These are phyloP conservation scores for Colletotrichum theobromicola DNA, from an alignment of 2,329 filamentous ascomycete species.

Conservation along the genomic window DNA sequence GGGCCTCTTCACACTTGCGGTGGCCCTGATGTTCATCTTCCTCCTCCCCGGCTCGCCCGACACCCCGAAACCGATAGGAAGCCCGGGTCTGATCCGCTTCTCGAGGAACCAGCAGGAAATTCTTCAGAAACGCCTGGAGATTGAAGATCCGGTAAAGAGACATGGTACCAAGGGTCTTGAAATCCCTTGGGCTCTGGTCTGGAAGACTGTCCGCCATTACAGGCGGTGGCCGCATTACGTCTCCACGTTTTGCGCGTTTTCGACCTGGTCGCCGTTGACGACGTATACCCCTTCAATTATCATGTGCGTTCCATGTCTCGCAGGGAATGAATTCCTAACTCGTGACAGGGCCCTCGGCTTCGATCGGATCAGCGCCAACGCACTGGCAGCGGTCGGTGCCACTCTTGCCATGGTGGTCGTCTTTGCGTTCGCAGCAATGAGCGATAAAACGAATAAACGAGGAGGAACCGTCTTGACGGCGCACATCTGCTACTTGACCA, in stretches of 20 bases:
- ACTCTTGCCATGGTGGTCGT: conserved; percentile 51
- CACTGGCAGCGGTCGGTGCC: conserved; percentile 47
- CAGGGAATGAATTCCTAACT: background rate
- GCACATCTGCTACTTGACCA: conserved; percentile 49
- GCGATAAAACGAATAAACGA: conserved; percentile 48
- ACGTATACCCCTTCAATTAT: conserved; percentile 56
- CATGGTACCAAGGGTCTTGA: conserved; percentile 36
- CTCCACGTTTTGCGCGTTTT: conserved; percentile 55
- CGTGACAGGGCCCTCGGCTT: conserved; percentile 46
- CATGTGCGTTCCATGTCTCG: conserved; percentile 29
- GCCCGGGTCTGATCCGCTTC: conserved; percentile 42
- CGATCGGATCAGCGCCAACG: conserved; percentile 49
- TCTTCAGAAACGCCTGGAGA: conserved; percentile 38
- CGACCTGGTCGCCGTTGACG: conserved; percentile 56
- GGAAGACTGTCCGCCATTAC: conserved; percentile 48
- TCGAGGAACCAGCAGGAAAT: conserved; percentile 34
- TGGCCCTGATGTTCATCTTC: conserved; percentile 42
- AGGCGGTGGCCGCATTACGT: conserved; percentile 54
- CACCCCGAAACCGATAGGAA: conserved; percentile 41
- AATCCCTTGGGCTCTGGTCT: conserved; percentile 43
- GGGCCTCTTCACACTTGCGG: conserved; percentile 46
- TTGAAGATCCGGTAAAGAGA: conserved; percentile 34
- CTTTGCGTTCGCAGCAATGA: conserved; percentile 52
- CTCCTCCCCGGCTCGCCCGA: conserved; percentile 49
- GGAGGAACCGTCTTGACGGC: conserved; percentile 49